Base-by-base conservation (phyloP, 2,329 filamentous ascomycete genomes). In the Nemania sp. region DNA sequence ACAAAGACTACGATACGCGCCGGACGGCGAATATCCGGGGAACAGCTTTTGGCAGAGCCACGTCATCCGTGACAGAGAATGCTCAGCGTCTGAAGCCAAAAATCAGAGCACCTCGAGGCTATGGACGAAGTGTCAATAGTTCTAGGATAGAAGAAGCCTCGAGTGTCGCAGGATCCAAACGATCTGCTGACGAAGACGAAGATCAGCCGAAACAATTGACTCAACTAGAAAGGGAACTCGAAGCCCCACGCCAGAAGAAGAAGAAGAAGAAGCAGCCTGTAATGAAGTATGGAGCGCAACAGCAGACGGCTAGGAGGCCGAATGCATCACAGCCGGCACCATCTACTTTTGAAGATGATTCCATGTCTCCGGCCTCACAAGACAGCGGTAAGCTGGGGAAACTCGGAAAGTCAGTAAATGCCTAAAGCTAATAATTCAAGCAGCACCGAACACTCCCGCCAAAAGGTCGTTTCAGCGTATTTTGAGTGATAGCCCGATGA, bases 21-120 rank as follows among this genome's bases (percentile, higher is more conserved):
- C 52, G 54, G n/a, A 57, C 61, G 4, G 70, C 62, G 14, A 57
- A 67, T 46, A 76, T 77, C 22, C 66, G 59, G 31, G 59, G 57
- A 7, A 73, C 70, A n/a, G 52, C 26, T 11, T 77, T 76, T 45
- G 48, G 20, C 23, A 37, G 37, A 6, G 31, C 49, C 22, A 46
- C 40, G 3, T 54, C 24, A 26, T 34, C 46, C 9, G 51, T 43
- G 17, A 6, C 47, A 28, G 23, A 12, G 24, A 41, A 24, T 15
- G 14, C 40, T 19, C 37, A 19, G 19, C 11, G 19, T 37, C 22
- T 14, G 12, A 37, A 15, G 30, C 26, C 37, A 11, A 34, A 42
- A 15, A 42, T 22, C 5, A 43, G 47, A 20, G 9, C 30, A 22
- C 26, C 30, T 6, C 28, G 2, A 43, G 43, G 17, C 44, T 17